phyloP scores from a whole-genome alignment of 164 flowering plant genomes.

The Stephania cephalantha region DNA sequence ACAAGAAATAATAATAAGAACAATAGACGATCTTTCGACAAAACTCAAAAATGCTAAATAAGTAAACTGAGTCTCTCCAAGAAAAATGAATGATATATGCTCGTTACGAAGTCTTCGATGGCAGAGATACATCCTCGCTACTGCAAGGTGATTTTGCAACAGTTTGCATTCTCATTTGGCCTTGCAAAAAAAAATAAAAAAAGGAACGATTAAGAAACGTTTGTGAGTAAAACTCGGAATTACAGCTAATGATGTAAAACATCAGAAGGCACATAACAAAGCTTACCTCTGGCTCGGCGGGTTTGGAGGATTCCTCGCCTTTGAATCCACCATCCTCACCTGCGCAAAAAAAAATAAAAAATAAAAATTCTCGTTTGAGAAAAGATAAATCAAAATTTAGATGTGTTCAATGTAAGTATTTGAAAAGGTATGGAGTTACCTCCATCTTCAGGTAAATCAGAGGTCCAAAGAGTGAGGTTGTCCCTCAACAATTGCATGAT shows the following conservation, averaged over 20 bases:
- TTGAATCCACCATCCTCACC: conserved; percentile 7
- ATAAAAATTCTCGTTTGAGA: background rate
- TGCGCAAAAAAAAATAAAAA: background rate
- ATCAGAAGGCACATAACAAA: background rate
- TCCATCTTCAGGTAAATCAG: conserved; percentile 15
- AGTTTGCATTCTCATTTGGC: background rate
- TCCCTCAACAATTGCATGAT: conserved; percentile 17
- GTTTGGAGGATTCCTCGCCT: conserved; percentile 5
- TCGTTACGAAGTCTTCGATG: background rate
- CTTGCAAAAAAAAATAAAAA: background rate
- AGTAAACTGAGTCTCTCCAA: background rate
- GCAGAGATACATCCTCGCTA: background rate
- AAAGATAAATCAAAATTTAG: background rate
- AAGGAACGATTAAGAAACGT: too few species aligned
- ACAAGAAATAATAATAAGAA: too few species aligned
- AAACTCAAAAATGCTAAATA: background rate
- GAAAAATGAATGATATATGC: background rate
- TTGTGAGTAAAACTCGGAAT: background rate
- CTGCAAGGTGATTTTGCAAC: background rate
- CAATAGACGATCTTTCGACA: background rate
- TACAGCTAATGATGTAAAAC: background rate
- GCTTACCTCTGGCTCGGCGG: background rate
- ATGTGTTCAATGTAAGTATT: background rate
- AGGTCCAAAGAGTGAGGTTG: conserved; percentile 15
- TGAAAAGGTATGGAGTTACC: background rate